Conservation (phyloP, 2,329 filamentous ascomycete genomes). For the Stromatinia cepivora region DNA sequence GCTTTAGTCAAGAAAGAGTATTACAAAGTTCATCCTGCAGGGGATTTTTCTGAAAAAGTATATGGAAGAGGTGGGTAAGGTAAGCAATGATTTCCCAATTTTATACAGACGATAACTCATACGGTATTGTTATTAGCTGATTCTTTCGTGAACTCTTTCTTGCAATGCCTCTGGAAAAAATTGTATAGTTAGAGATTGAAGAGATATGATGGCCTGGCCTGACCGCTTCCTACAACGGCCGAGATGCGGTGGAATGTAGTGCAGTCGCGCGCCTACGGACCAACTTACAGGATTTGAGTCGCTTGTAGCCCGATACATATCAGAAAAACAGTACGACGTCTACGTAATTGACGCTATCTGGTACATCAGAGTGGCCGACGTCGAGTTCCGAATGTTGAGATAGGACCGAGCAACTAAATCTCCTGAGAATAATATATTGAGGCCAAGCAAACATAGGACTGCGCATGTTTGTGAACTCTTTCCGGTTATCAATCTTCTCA, state of each 20-base stretch:
- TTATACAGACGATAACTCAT: background rate
- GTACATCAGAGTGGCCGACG: background rate
- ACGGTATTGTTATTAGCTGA: background rate
- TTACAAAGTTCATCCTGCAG: background rate
- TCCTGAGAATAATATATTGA: too few relatives aligned
- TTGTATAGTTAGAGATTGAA: background rate
- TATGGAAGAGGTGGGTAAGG: background rate
- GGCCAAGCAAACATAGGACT: too few relatives aligned
- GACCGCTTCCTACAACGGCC: background rate
- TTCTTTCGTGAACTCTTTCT: background rate
- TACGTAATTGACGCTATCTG: background rate
- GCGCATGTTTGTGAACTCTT: background rate
- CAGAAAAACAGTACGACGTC: background rate
- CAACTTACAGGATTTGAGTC: background rate
- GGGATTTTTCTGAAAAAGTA: background rate
- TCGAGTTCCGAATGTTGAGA: background rate
- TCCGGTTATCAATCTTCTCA: background rate
- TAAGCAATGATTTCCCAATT: background rate
- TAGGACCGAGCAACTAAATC: too few relatives aligned
- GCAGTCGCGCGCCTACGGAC: constrained; percentile 1
- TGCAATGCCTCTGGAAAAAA: background rate
- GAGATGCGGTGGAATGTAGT: background rate
- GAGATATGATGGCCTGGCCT: background rate
- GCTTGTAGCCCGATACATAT: background rate
- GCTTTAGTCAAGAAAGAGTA: background rate